Evolutionary conservation across 192 early-diverging fungal genomes (phyloP), one percentile per base, ranked within the genome.

Genomic region (Coemansia guatemalensis): DNA sequence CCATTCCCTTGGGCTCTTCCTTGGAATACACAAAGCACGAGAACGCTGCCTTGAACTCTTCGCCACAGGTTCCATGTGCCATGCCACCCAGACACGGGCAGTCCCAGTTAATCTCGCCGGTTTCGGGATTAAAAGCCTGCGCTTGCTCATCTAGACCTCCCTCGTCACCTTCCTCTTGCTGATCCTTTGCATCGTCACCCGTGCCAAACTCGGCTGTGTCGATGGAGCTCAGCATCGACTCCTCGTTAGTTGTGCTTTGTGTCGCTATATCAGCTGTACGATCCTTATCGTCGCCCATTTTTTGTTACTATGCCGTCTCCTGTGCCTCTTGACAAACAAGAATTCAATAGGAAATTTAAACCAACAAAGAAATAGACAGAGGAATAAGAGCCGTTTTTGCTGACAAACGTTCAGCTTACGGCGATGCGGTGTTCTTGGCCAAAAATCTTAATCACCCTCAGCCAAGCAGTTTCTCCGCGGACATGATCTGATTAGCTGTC

Each of bases 1-100:
- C 95, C 25, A 91, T 86, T n/a, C 97, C 97, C 78, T 99, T 96
- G 29, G 95, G 97, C 54, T 97, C 95, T 39, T 88, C 89, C 33
- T 84, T 89, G 2, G 93, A 95, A 67, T 91, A 93, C 24, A 97
- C 93, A 87, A 97, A 99, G 73, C 97, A 99, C 8, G 94, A 93
- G 63, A 99, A 99, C 17, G 95, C 95, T 6, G 85, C 88, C 71
- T 97, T 97, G 85, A 99, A 99, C 61, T 88, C 77, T 62, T 97
- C 95, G 23, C 95, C 97, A 73, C 97, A 99, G n/a, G 97, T 92
- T 14, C 93, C 93, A 26, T 93, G 84, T 11, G 93, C 93, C 97
- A 99, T 99, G 32, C 87, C 88, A 33, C 90, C 95, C 6, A 99
- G 70, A 69, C 97, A 98, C 25, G 95, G 95, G 61, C 94, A 95